Evolutionary conservation across 75 land plant genomes (phyloP).

Genomic region (Sequoia sempervirens): DNA sequence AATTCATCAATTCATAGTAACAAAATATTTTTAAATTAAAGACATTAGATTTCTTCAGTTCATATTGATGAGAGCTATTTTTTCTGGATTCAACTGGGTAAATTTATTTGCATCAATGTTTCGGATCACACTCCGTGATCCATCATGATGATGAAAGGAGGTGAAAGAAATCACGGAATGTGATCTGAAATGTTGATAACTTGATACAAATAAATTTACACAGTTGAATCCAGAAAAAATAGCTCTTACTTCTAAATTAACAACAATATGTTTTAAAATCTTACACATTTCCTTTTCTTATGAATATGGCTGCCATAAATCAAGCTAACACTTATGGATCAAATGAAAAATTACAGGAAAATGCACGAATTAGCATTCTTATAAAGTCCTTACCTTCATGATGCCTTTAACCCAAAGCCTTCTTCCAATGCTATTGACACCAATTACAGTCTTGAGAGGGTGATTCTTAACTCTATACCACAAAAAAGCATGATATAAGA

Average conservation of each 20-base stretch:
- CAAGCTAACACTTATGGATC: neutral
- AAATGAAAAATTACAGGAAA: neutral
- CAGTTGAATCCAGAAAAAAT: too few relatives aligned
- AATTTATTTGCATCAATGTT: too few relatives aligned
- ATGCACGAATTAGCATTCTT: neutral
- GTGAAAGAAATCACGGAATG: too few relatives aligned
- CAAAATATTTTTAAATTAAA: neutral
- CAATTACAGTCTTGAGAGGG: slow-evolving; percentile 60
- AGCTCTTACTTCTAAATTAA: too few relatives aligned
- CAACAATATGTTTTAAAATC: neutral
- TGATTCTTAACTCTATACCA: slow-evolving; percentile 45
- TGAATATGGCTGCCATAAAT: neutral
- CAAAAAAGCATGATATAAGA: slow-evolving; percentile 52
- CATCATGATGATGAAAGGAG: too few relatives aligned
- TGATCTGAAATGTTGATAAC: too few relatives aligned
- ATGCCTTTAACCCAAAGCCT: slow-evolving; percentile 65
- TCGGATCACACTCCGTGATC: too few relatives aligned
- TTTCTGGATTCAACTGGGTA: too few relatives aligned
- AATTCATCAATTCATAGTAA: neutral
- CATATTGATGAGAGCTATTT: too few relatives aligned
- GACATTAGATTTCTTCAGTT: too few relatives aligned
- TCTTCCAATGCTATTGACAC: slow-evolving; percentile 51
- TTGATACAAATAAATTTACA: too few relatives aligned
- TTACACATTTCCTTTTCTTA: neutral
- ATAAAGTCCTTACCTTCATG: slow-evolving; percentile 39